Conservation (phyloP, 495 filamentous ascomycete species). For the Letharia lupina region DNA sequence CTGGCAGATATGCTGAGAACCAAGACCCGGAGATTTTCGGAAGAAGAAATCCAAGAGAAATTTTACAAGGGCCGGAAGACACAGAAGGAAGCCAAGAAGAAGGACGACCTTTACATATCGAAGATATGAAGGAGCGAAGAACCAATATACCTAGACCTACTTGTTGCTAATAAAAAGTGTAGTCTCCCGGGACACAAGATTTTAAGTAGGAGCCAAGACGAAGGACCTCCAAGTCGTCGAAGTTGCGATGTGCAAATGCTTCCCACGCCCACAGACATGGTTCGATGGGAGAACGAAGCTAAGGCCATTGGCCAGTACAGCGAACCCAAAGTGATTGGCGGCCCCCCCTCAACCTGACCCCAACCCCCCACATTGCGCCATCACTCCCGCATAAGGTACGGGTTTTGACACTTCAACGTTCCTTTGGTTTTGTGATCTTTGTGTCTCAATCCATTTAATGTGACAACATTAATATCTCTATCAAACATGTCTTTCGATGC, state of each 20-base stretch:
- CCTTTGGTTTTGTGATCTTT: not conserved
- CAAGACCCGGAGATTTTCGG: constrained; percentile 53
- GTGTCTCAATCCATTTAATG: not conserved
- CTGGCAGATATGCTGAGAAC: constrained; percentile 51
- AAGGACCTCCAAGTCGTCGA: not conserved
- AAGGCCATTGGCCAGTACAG: not conserved
- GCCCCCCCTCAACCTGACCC: not conserved
- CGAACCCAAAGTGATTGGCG: not conserved
- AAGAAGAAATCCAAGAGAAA: constrained; percentile 47
- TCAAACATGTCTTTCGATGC: constrained; percentile 51
- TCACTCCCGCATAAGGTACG: constrained; percentile 10
- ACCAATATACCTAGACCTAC: not conserved
- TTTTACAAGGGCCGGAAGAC: constrained; percentile 23
- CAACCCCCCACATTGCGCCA: constrained; percentile 15
- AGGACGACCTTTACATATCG: constrained; percentile 14
- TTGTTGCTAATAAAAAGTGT: not conserved
- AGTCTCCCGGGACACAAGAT: not conserved
- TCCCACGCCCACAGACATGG: not conserved
- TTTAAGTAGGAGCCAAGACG: not conserved
- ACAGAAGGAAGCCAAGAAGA: constrained; percentile 13
- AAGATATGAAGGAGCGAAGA: constrained; percentile 6
- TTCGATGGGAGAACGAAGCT: not conserved
- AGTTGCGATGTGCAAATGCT: not conserved
- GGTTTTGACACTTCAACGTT: not conserved
- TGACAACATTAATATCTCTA: not conserved